Percentiles rank a stretch among this genome's conserved stretches.
These are phyloP conservation scores for Suhomyces maxii DNA, from an alignment of 1,139 yeast species.

Conservation along the genomic window DNA sequence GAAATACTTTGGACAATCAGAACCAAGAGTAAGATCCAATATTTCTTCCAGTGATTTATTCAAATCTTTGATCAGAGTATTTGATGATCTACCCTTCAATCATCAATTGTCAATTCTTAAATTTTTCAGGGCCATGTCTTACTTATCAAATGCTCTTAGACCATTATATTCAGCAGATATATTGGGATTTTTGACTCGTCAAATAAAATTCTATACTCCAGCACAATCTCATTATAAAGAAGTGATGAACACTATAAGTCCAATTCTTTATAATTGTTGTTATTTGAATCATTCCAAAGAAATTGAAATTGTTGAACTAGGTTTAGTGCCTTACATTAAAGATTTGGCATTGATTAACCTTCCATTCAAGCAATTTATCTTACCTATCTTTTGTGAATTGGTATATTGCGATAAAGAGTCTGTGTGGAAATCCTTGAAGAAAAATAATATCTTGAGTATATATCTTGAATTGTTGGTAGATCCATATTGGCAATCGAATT, in stretches of 20 bases:
- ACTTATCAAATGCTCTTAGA: constrained; percentile 36
- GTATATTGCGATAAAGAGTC: constrained; percentile 45
- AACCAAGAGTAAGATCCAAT: constrained; percentile 40
- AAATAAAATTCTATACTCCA: constrained; percentile 32
- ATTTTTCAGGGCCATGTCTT: constrained; percentile 46
- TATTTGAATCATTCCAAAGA: constrained; percentile 56
- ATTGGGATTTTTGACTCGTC: constrained; percentile 39
- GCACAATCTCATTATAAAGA: constrained; percentile 37
- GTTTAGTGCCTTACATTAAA: constrained; percentile 53
- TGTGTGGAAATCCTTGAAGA: constrained; percentile 40
- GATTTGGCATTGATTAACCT: constrained; percentile 45
- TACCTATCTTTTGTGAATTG: constrained; percentile 65
- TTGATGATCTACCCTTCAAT: constrained; percentile 27
- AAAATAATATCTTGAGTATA: constrained; percentile 43
- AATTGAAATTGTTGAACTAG: constrained; percentile 52
- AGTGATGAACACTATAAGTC: constrained; percentile 42
- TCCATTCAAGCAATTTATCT: constrained; percentile 59
- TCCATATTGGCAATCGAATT: constrained; percentile 71
- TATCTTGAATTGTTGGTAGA: constrained; percentile 53
- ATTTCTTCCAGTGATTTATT: constrained; percentile 46
- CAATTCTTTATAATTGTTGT: constrained; percentile 55
- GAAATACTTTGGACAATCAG: constrained; percentile 44
- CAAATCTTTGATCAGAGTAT: constrained; percentile 44
- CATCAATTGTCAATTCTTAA: constrained; percentile 43
- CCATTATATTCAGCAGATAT: constrained; percentile 42